Conservation (phyloP, 2,329 filamentous ascomycete species). For the Calycina herbarum region DNA sequence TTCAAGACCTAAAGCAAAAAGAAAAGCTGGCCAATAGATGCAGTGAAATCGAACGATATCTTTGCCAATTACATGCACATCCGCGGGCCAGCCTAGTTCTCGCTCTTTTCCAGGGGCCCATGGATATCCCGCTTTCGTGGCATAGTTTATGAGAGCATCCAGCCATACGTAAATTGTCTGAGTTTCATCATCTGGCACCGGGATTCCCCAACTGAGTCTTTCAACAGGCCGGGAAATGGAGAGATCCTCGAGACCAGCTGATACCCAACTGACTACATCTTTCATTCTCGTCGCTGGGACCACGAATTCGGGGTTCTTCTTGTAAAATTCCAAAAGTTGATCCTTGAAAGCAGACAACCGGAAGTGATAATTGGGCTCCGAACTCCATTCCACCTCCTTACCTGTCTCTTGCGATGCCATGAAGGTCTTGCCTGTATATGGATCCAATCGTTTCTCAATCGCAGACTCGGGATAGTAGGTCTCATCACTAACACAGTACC, state of each 20-base stretch:
- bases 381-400: conserved; percentile 91
- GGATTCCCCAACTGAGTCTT: conserved; percentile 83
- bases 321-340: conserved; percentile 76
- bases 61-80: conserved; percentile 92
- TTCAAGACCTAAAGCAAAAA: conserved; percentile 82
- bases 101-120: conserved; percentile 66
- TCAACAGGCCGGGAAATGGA: conserved; percentile 82
- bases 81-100: conserved; percentile 77
- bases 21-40: conserved; percentile 96
- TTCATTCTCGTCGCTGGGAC: conserved; percentile 70
- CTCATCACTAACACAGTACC: conserved; percentile 97
- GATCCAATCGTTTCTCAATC: conserved; percentile 73
- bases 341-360: conserved; percentile 80
- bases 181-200: conserved; percentile 76
- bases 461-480: conserved; percentile 84
- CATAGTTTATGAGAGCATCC: conserved; percentile 91
- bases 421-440: conserved; percentile 77
- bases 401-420: conserved; percentile 85
- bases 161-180: conserved; percentile 99
- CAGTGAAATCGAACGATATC: conserved; percentile 96
- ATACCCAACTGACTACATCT: conserved; percentile 77
- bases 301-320: conserved; percentile 75
- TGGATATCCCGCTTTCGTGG: conserved; percentile 85
- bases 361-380: conserved; percentile 94
- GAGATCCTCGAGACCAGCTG: conserved; percentile 77